Percentiles rank a stretch among this genome's conserved stretches.
Conservation (phyloP, 495 filamentous ascomycete genomes). For the Neurospora sp. region DNA sequence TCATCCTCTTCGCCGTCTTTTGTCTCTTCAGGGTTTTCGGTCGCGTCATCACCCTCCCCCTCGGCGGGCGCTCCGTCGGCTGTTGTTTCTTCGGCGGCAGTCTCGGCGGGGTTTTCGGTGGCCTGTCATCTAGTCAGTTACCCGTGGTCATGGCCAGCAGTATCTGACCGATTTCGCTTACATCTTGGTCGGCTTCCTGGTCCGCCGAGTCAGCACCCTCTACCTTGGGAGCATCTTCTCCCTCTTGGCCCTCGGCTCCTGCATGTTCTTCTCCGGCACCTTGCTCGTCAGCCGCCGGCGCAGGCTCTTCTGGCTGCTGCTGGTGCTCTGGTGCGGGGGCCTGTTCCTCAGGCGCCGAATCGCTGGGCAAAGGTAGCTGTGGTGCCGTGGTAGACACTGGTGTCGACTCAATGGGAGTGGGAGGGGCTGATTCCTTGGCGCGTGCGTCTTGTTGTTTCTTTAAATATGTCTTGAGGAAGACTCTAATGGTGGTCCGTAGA, state of each 20-base stretch:
- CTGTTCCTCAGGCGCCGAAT: background rate
- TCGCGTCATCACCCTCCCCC: background rate
- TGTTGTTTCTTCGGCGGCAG: background rate
- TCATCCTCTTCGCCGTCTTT: constrained; percentile 16
- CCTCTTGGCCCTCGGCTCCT: constrained; percentile 15
- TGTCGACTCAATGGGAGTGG: constrained; percentile 32
- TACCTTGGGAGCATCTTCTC: constrained; percentile 10
- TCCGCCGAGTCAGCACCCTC: background rate
- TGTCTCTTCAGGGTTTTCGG: background rate
- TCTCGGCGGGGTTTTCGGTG: background rate
- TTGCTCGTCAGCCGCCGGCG: constrained; percentile 1
- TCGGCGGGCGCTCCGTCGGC: background rate
- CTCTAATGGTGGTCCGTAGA: constrained; percentile 77
- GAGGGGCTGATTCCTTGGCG: constrained; percentile 41
- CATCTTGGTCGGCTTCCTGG: background rate
- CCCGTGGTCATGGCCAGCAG: background rate
- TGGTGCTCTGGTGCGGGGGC: background rate
- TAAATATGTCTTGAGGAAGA: constrained; percentile 77
- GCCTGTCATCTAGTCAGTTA: background rate
- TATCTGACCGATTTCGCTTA: background rate
- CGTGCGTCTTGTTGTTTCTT: constrained; percentile 62
- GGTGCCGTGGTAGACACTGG: constrained; percentile 16
- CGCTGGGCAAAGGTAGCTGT: background rate
- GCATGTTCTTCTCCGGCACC: constrained; percentile 4
- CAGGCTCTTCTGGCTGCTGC: constrained; percentile 1